These are phyloP conservation scores for Geotrichum candidum DNA, from an alignment of 1,139 yeast species.

Conservation along the genomic window DNA sequence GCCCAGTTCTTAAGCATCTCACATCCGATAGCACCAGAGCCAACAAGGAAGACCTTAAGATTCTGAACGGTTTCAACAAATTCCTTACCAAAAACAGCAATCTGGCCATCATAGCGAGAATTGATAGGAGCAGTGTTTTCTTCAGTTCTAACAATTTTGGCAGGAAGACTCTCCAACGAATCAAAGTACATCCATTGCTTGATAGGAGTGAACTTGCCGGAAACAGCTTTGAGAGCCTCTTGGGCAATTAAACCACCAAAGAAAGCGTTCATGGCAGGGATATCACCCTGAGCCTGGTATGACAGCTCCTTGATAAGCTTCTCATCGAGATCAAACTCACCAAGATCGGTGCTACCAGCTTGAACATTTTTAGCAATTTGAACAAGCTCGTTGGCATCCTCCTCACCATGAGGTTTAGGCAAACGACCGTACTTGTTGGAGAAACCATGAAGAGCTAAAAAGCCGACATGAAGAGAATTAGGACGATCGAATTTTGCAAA, in stretches of 20 bases:
- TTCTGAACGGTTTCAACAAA: slow-evolving; percentile 71
- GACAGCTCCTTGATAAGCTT: slow-evolving; percentile 65
- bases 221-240: slow-evolving; percentile 89
- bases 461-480: slow-evolving; percentile 81
- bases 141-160: slow-evolving; percentile 52
- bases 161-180: slow-evolving; percentile 84
- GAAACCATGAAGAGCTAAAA: slow-evolving; percentile 82
- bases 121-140: slow-evolving; percentile 69
- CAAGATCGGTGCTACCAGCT: slow-evolving; percentile 39
- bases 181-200: slow-evolving; percentile 91
- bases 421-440: slow-evolving; percentile 56
- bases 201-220: slow-evolving; percentile 88
- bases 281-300: slow-evolving; percentile 84
- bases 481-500: slow-evolving; percentile 93
- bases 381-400: slow-evolving; percentile 66
- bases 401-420: slow-evolving; percentile 72
- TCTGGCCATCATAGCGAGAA: slow-evolving; percentile 85
- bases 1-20: slow-evolving; percentile 99
- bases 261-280: slow-evolving; percentile 85
- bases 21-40: slow-evolving; percentile 99
- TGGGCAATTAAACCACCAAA: slow-evolving; percentile 95
- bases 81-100: slow-evolving; percentile 84
- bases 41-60: slow-evolving; percentile 81
- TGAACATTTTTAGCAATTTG: slow-evolving; percentile 45
- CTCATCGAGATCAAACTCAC: slow-evolving; percentile 55